Base-by-base conservation (phyloP, 2,329 filamentous ascomycete species). In the Penicillium sp. region DNA sequence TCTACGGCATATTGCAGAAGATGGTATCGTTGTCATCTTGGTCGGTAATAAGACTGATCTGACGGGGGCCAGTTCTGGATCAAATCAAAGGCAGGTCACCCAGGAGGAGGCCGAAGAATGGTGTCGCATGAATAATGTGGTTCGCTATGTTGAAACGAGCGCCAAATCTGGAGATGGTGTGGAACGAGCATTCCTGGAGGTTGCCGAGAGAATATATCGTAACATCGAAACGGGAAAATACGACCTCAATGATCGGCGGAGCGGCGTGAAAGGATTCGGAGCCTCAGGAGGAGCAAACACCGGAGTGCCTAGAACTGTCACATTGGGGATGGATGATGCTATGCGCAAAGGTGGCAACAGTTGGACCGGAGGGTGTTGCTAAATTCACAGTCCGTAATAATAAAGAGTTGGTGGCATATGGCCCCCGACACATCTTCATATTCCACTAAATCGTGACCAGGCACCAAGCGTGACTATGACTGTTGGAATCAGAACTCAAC, bases 171-270 rank as follows among this genome's bases (percentile, higher is more conserved):
- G 94, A 52, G 91, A 96, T 72, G 91, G 91, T 50, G 94, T 99
- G 36, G 94, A 99, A 75, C 85, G 87, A 66, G 94, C 94, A 2
- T 99, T 99, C 70, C 83, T 96, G 71, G 87, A 94, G 70, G 93
- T 97, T 15, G 92, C 94, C 21, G 92, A 97, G 80, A 83, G 93
- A 75, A 97, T 99, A 79, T 96, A 96, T 73, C 87, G 93, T 73
- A 97, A 97, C 70, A 97, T 99, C 61, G 91, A 97, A 79, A 91
- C 91, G 1, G 94, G 94, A 12, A 91, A 87, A 73, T 97, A 97
- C 73, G 93, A 99, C 77, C 79, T 97, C 66, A 96, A 96, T 72
- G 93, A 97, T 75, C 84, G 93, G 70, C 85, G 93, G 71, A 93
- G 89, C 60, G 94, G 94, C 27, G 93, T 99, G 60, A 97, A 97